These are phyloP conservation scores for Pseudisothecium myosuroides DNA, from an alignment of 225 moss, liverwort and hornwort genomes.

Conservation along the genomic window DNA sequence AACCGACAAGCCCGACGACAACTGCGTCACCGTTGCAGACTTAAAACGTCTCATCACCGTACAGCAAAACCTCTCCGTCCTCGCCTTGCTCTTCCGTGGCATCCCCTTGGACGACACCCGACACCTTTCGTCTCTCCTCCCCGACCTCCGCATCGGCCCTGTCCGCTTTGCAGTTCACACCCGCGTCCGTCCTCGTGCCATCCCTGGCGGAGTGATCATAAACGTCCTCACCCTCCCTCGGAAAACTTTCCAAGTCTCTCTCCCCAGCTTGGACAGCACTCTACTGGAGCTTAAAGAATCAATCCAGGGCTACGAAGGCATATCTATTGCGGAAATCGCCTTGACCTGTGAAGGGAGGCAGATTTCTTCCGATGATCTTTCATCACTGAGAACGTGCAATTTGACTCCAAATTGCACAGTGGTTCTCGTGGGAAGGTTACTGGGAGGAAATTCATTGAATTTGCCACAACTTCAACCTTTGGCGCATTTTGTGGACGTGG, in stretches of 20 bases:
- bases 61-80: not conserved
- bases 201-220: not conserved
- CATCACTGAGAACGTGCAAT: not conserved
- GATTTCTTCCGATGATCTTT: not conserved
- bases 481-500: not conserved
- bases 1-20: too few species aligned
- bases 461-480: too few species aligned
- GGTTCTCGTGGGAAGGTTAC: not conserved
- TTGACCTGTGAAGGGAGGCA: not conserved
- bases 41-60: not conserved
- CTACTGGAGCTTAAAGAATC: not conserved
- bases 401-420: not conserved
- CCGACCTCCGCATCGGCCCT: not conserved
- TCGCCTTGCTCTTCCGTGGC: not conserved
- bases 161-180: not conserved
- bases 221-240: not conserved
- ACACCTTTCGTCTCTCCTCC: not conserved
- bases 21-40: not conserved
- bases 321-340: not conserved
- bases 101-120: not conserved
- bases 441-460: not conserved
- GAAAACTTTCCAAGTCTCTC: not conserved
- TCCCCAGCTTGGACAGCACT: not conserved
- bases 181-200: not conserved
- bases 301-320: not conserved